phyloP scores from a whole-genome alignment of 805 yeast species.

The Teunomyces panamensis region DNA sequence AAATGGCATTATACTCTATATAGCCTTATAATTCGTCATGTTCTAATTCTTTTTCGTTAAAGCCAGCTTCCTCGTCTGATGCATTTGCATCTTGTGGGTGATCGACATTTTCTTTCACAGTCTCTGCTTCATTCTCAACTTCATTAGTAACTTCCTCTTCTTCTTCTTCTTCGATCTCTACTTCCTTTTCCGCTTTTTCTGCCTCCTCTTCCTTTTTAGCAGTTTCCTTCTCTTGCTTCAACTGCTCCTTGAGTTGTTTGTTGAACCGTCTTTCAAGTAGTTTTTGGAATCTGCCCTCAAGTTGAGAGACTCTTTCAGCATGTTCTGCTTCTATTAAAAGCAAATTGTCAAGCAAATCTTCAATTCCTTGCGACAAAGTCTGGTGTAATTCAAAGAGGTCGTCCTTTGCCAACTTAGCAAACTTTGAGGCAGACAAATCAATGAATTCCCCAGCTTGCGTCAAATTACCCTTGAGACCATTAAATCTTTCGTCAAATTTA shows the following conservation, averaged over 20 bases:
- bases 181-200: conserved; percentile 8
- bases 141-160: conserved; percentile 6
- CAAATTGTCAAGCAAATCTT: conserved; percentile 29
- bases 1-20: not conserved
- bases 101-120: conserved; percentile 7
- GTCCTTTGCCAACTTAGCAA: conserved; percentile 19
- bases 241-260: conserved; percentile 31
- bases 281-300: conserved; percentile 26
- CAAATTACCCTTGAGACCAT: conserved; percentile 24
- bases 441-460: conserved; percentile 25
- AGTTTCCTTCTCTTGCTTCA: conserved; percentile 23
- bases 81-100: conserved; percentile 8
- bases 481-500: conserved; percentile 26
- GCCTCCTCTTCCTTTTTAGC: conserved; percentile 19
- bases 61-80: conserved; percentile 5
- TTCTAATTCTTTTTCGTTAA: conserved; percentile 11
- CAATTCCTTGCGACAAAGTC: conserved; percentile 22
- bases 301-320: conserved; percentile 22
- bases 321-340: conserved; percentile 28
- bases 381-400: conserved; percentile 26
- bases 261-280: conserved; percentile 29
- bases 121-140: conserved; percentile 5
- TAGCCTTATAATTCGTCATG: conserved; percentile 18
- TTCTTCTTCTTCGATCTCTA: conserved; percentile 5
- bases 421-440: conserved; percentile 16